Evolutionary conservation across 257 asterid genomes (phyloP), one percentile per base, ranked within the genome.

Genomic region (Gentiana macrophylla): DNA sequence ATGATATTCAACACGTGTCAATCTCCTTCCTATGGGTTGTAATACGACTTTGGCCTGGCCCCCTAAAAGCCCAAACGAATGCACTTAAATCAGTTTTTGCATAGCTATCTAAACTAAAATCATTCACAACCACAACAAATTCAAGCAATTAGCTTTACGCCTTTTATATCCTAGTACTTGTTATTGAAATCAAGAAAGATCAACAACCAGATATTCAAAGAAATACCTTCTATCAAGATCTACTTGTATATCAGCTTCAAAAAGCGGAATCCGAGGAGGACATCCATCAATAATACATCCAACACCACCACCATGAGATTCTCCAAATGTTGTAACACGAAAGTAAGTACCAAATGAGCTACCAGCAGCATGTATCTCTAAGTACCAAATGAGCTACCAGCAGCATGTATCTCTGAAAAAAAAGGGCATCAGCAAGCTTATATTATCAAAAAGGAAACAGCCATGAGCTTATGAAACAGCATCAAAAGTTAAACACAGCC

Each of bases 21-120:
- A 97, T 88, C 80, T 92, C 99, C 75, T 92, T 92, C 73, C 99
- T 88, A n/a, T 94, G 95, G 57, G 97, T 85, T 67, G 97, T 92
- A 66, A 92, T 92, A 72, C 95, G 76, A 75, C 99, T 92, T 79
- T 92, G 99, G 60, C 97, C 99, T 57, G 97, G 99, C 78, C 97
- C 81, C 97, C 99, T 92, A 69, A 45, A 73, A 12, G 60, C 53
- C 59, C 62, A 57, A 41, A 41, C 6, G 46, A 41, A 41, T 5
- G 9, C 9, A 41, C 46, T 41, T 7, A 5, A 10, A 41, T 4
- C 46, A 41, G 9, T 5, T 2, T 2, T 41, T 5, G 11, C 10
- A 1, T 1, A 5, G 46, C 46, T 41, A 5, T 41, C 46, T 5
- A 41, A 2, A 1, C 9, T 4, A 41, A 41, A 3, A 41, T 41